Evolutionary conservation across 106 monocot genomes (phyloP).

Genomic region (Dendrobium nobile): DNA sequence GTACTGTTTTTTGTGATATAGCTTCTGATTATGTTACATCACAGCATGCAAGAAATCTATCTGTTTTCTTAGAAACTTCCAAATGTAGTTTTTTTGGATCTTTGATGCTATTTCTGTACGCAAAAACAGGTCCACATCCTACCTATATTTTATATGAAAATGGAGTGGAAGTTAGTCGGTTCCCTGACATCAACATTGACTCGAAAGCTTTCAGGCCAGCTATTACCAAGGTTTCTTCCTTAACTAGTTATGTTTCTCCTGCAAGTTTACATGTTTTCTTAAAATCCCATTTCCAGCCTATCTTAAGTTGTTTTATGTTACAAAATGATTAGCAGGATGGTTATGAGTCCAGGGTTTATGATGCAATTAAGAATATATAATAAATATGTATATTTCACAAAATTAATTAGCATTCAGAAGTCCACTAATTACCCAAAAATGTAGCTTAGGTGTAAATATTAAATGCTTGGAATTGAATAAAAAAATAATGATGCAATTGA

Average conservation of each 20-base stretch:
- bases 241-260: neutral
- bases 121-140: constrained; percentile 48
- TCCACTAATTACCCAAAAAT: no score
- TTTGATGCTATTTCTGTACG: neutral
- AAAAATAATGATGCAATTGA: no score
- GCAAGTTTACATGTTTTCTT: neutral
- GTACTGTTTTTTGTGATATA: constrained; percentile 22
- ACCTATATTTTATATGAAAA: constrained; percentile 90
- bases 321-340: no score
- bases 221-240: constrained; percentile 60
- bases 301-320: no score
- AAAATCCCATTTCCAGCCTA: neutral
- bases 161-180: constrained; percentile 57
- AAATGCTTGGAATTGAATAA: no score
- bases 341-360: no score
- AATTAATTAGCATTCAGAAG: no score
- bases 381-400: no score
- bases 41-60: no score
- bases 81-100: neutral
- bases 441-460: no score
- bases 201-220: constrained; percentile 29
- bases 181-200: constrained; percentile 42
- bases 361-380: no score
- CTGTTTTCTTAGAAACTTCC: neutral
- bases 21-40: neutral